Percentiles rank a stretch among this genome's conserved stretches.
Evolutionary conservation across 176 grass and related monocot species (phyloP).

Genomic region (Puccinellia tenuiflora): DNA sequence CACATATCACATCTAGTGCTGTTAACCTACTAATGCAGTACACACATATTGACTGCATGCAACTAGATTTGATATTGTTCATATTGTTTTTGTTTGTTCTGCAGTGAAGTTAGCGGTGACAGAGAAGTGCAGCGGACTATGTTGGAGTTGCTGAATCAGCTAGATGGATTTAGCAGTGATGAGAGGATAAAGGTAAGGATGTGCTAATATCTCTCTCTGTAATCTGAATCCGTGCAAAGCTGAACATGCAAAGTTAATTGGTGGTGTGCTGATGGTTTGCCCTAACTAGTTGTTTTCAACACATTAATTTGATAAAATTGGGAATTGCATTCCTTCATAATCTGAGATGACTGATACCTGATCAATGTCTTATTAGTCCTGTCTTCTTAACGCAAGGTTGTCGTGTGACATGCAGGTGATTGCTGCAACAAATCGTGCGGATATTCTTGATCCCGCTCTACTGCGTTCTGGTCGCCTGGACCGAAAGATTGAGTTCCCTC

Average conservation of each 20-base stretch:
- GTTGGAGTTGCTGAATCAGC: constrained; percentile 77
- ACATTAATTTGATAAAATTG: not conserved
- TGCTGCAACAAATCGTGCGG: constrained; percentile 77
- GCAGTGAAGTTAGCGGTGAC: constrained; percentile 75
- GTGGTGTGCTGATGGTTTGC: not conserved
- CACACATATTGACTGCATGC: not conserved
- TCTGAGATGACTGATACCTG: not conserved
- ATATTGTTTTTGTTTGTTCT: constrained; percentile 8
- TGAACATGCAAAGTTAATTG: not conserved
- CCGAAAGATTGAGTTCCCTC: constrained; percentile 79
- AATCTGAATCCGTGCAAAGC: not conserved
- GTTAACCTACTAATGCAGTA: not conserved
- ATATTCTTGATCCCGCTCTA: constrained; percentile 77
- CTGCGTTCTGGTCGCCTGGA: constrained; percentile 77
- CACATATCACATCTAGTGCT: not conserved
- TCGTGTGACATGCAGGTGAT: constrained; percentile 45
- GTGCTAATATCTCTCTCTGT: not conserved
- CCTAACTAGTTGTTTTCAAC: not conserved
- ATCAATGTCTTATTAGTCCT: not conserved
- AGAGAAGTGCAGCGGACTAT: constrained; percentile 83
- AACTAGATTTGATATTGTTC: not conserved
- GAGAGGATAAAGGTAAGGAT: constrained; percentile 69
- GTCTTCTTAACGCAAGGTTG: not conserved
- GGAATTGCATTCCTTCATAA: not conserved
- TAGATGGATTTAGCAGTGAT: constrained; percentile 80